Conservation (phyloP, 352 stramenopile species). For the Phytopythium delawarense region DNA sequence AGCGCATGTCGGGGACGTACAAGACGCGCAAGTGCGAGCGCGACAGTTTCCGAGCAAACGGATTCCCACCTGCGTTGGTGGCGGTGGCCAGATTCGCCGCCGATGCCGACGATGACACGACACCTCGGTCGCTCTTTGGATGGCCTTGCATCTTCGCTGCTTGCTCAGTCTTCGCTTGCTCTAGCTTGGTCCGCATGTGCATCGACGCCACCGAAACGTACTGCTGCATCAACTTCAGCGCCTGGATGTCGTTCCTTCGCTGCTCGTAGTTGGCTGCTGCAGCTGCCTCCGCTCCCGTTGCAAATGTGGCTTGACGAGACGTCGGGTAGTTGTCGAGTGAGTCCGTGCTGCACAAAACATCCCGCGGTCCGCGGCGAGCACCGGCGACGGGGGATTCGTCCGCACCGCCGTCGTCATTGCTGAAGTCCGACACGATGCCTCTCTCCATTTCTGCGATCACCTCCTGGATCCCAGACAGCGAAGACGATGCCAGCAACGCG, state of each 20-base stretch:
- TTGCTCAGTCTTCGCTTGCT: constrained; percentile 81
- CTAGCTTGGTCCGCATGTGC: constrained; percentile 88
- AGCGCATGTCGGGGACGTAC: constrained; percentile 64
- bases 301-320: constrained; percentile 8
- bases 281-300: background rate
- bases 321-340: constrained; percentile 59
- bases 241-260: constrained; percentile 73
- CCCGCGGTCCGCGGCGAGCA: constrained; percentile 25
- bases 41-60: constrained; percentile 54
- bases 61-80: constrained; percentile 25
- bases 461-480: constrained; percentile 36
- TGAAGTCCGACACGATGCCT: constrained; percentile 13
- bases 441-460: constrained; percentile 55
- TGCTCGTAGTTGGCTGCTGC: constrained; percentile 44
- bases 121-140: constrained; percentile 29
- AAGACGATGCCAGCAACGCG: constrained; percentile 61
- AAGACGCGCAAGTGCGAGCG: constrained; percentile 53
- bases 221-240: constrained; percentile 82
- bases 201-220: constrained; percentile 86
- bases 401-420: background rate
- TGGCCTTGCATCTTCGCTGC: constrained; percentile 56
- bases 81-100: constrained; percentile 22
- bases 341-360: constrained; percentile 60
- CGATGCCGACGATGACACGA: constrained; percentile 13
- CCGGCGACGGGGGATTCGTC: background rate